Evolutionary conservation across 768 basidiomycete genomes (phyloP).

Genomic region (Cyclocybe cylindracea): DNA sequence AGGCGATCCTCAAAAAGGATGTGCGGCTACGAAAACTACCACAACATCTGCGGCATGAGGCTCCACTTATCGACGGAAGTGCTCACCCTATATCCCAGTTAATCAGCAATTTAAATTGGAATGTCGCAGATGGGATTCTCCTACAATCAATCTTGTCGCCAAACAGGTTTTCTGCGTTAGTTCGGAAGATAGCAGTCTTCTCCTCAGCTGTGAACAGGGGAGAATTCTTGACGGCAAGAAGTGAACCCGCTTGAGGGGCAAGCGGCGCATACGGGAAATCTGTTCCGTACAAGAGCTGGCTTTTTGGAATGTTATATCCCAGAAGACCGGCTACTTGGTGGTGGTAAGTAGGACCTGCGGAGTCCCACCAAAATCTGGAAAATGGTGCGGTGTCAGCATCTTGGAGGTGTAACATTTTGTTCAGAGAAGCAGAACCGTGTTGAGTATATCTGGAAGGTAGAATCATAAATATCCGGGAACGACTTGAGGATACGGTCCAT

Average conservation of each 20-base stretch:
- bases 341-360: constrained; percentile 36
- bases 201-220: constrained; percentile 20
- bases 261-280: constrained; percentile 30
- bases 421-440: constrained; percentile 21
- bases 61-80: no score
- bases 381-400: background rate
- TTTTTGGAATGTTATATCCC: constrained; percentile 29
- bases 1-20: no score
- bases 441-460: constrained; percentile 31
- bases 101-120: background rate
- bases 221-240: constrained; percentile 19
- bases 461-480: constrained; percentile 28
- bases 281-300: constrained; percentile 35
- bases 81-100: no score
- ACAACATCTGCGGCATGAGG: no score
- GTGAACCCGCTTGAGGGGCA: constrained; percentile 19
- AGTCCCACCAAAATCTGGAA: constrained; percentile 37
- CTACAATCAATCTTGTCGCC: constrained; percentile 14
- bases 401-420: background rate
- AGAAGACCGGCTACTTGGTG: constrained; percentile 34
- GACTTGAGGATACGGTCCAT: constrained; percentile 37
- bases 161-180: constrained; percentile 17
- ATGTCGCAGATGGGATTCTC: background rate
- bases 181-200: constrained; percentile 18
- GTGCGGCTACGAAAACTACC: no score